Conservation (phyloP, 306 rosid genomes). For the Sindora glabra region DNA sequence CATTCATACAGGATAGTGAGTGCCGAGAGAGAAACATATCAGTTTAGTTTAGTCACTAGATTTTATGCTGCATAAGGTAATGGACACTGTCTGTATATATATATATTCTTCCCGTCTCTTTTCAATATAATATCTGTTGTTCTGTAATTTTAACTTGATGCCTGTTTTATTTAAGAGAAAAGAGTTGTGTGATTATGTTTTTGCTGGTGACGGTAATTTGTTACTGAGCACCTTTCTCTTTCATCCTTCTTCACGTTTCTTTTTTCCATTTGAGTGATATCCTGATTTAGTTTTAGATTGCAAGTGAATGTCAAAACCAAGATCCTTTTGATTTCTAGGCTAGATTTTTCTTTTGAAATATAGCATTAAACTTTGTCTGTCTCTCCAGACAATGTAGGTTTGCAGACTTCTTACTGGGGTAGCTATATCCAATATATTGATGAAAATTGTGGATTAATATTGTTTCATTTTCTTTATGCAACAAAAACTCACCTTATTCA, state of each 20-base stretch:
- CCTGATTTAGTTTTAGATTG: not conserved
- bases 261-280: not conserved
- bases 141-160: constrained; percentile 4
- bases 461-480: not conserved
- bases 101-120: too few species aligned
- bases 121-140: not conserved
- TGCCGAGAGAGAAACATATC: not conserved
- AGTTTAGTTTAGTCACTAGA: not conserved
- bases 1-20: not conserved
- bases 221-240: not conserved
- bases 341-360: too few species aligned
- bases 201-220: constrained; percentile 7
- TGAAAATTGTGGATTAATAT: not conserved
- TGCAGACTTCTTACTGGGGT: not conserved
- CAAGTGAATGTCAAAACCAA: too few species aligned
- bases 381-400: too few species aligned
- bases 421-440: not conserved
- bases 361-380: too few species aligned
- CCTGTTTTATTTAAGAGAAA: not conserved
- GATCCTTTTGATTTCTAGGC: too few species aligned
- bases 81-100: constrained; percentile 12
- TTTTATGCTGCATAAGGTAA: not conserved
- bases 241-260: not conserved
- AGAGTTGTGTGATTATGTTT: not conserved
- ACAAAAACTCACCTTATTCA: not conserved